These are phyloP conservation scores for Meyerozyma elateridarum DNA, from an alignment of 1,139 yeast genomes.

Conservation along the genomic window DNA sequence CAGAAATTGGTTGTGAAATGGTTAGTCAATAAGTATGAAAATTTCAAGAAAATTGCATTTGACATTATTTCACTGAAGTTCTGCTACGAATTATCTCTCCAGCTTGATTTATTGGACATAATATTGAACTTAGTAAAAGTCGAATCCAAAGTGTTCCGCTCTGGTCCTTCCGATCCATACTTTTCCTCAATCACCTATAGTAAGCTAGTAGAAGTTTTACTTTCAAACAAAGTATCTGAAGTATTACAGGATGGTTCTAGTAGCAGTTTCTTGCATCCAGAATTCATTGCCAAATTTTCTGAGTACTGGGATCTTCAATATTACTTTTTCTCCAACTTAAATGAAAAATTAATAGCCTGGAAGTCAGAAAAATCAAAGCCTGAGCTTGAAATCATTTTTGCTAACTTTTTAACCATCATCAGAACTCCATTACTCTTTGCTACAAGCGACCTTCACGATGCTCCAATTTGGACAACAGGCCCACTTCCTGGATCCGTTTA, in stretches of 20 bases:
- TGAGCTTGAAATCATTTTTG: conserved; percentile 23
- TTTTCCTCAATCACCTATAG: conserved; percentile 61
- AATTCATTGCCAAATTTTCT: conserved; percentile 52
- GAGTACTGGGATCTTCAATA: conserved; percentile 64
- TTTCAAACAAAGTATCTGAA: conserved; percentile 36
- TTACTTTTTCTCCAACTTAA: conserved; percentile 48
- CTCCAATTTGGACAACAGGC: conserved; percentile 26
- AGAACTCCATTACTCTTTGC: conserved; percentile 26
- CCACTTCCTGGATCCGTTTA: conserved; percentile 53
- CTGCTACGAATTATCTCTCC: conserved; percentile 39
- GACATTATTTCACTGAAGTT: conserved; percentile 33
- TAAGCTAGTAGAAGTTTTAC: conserved; percentile 41
- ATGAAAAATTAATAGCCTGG: conserved; percentile 19
- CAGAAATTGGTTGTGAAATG: conserved; percentile 50
- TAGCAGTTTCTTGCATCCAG: conserved; percentile 52
- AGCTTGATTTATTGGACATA: conserved; percentile 61
- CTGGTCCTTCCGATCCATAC: conserved; percentile 44
- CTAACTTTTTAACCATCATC: conserved; percentile 38
- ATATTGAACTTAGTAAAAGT: conserved; percentile 56
- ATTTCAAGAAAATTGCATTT: conserved; percentile 45
- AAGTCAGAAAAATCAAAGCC: conserved; percentile 15
- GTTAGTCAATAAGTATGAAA: conserved; percentile 56
- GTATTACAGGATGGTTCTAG: conserved; percentile 43
- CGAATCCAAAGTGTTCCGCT: conserved; percentile 53
- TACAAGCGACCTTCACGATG: conserved; percentile 29